Conservation (phyloP, 2,329 filamentous ascomycete species). For the Colletotrichum sp. region DNA sequence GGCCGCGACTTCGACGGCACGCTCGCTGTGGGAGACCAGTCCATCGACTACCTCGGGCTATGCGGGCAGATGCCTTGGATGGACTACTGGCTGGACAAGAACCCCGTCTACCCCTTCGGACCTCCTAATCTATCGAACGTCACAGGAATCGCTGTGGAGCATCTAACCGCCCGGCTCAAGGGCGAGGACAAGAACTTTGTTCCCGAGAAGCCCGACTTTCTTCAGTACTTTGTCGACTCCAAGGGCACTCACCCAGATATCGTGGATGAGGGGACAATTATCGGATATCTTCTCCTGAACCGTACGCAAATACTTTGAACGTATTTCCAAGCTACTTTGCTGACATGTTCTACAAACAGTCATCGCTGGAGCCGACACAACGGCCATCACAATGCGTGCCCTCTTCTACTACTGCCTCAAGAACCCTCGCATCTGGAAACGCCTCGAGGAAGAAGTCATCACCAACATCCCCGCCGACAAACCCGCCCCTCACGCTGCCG, state of each 20-base stretch:
- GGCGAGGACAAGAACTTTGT: conserved; percentile 7
- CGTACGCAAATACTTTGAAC: conserved; percentile 13
- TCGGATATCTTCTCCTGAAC: conserved; percentile 33
- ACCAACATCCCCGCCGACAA: neutral
- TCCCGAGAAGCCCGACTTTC: conserved; percentile 28
- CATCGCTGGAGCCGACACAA: conserved; percentile 41
- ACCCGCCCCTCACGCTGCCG: conserved; percentile 25
- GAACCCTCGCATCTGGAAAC: conserved; percentile 28
- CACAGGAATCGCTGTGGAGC: conserved; percentile 21
- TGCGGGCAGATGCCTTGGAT: conserved; percentile 29
- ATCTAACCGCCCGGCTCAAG: conserved; percentile 18
- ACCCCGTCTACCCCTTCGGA: conserved; percentile 28
- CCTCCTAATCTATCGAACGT: conserved; percentile 26
- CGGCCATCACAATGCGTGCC: conserved; percentile 35
- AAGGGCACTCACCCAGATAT: conserved; percentile 35
- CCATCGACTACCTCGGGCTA: conserved; percentile 37
- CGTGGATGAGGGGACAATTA: conserved; percentile 35
- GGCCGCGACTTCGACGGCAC: conserved; percentile 40
- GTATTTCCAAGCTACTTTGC: neutral
- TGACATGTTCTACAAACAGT: conserved; percentile 16
- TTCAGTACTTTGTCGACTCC: conserved; percentile 38
- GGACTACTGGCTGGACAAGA: conserved; percentile 31
- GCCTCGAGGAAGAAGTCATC: conserved; percentile 39
- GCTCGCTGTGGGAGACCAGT: conserved; percentile 29
- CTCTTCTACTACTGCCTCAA: conserved; percentile 41